phyloP scores from a whole-genome alignment of 2,329 filamentous ascomycete genomes.

The Paraphaeosphaeria sporulosa region DNA sequence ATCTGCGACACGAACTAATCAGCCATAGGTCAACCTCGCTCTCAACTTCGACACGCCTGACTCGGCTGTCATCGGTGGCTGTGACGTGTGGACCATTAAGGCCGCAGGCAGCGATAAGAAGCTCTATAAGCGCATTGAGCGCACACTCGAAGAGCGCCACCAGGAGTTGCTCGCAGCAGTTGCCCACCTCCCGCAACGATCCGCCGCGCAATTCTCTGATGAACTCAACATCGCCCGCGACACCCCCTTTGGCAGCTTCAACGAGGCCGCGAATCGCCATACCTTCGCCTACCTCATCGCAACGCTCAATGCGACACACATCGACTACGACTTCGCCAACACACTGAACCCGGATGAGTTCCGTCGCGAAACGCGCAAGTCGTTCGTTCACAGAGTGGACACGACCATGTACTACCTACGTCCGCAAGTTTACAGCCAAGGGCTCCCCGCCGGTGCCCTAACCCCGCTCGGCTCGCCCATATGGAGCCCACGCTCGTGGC shows the following conservation, averaged over 20 bases:
- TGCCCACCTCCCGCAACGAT: constrained; percentile 84
- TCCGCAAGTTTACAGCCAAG: constrained; percentile 59
- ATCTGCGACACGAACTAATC: neutral
- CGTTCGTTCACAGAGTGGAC: constrained; percentile 87
- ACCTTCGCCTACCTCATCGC: constrained; percentile 97
- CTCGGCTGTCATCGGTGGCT: constrained; percentile 89
- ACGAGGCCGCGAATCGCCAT: constrained; percentile 84
- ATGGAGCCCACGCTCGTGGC: constrained; percentile 94
- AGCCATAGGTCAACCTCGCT: constrained; percentile 72
- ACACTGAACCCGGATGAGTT: constrained; percentile 90
- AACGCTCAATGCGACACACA: constrained; percentile 93
- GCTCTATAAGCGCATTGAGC: constrained; percentile 93
- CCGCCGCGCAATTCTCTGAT: constrained; percentile 72
- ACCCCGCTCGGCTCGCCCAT: constrained; percentile 62
- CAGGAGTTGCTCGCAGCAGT: constrained; percentile 86
- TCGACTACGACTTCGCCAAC: constrained; percentile 97
- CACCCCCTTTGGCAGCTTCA: constrained; percentile 90
- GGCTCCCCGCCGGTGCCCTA: constrained; percentile 56
- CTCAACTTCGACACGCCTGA: constrained; percentile 96
- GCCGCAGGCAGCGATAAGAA: constrained; percentile 96
- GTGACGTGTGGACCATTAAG: constrained; percentile 97
- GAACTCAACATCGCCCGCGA: constrained; percentile 80
- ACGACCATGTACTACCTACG: constrained; percentile 85
- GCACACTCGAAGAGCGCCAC: constrained; percentile 89
- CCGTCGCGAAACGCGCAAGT: constrained; percentile 79